A percentile compares a stretch with the other conserved stretches of the same genome.
Conservation (phyloP, 192 early-diverging fungal species). For the Fimicolochytrium jonesii region DNA sequence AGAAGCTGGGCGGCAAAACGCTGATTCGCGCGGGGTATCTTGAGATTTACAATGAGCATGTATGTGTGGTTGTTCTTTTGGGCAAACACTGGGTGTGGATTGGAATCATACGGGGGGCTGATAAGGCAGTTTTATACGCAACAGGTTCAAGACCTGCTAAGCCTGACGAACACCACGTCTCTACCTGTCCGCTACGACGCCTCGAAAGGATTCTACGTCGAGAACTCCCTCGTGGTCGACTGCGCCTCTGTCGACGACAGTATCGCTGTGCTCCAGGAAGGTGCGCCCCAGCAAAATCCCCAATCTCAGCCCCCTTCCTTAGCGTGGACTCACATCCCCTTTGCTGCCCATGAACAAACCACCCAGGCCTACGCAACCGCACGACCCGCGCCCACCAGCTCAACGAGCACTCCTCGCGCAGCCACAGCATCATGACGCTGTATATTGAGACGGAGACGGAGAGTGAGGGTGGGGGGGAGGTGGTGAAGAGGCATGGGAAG, state of each 20-base stretch:
- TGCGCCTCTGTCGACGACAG: constrained; percentile 47
- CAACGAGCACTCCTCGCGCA: constrained; percentile 53
- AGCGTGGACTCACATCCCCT: no score
- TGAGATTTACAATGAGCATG: constrained; percentile 58
- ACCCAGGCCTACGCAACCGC: constrained; percentile 45
- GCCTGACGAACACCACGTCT: constrained; percentile 19
- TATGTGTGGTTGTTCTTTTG: constrained; percentile 8
- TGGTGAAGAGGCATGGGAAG: constrained; percentile 36
- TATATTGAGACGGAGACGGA: constrained; percentile 38
- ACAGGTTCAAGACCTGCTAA: constrained; percentile 49
- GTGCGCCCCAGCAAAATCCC: no score
- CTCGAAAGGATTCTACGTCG: constrained; percentile 50
- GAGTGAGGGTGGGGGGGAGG: constrained; percentile 10
- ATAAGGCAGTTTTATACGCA: no score
- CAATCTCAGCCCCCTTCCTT: no score
- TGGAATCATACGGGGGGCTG: neutral
- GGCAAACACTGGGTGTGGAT: neutral
- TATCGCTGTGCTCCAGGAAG: constrained; percentile 54
- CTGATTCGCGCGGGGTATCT: constrained; percentile 42
- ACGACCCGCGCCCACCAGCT: constrained; percentile 48
- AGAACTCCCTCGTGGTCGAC: constrained; percentile 49
- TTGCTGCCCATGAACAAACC: no score
- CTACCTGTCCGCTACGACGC: constrained; percentile 45
- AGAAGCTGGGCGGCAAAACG: neutral
- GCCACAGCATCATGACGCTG: constrained; percentile 52